Base-by-base conservation (phyloP, 1,139 yeast genomes). In the Yamadazyma membranifaciens region DNA sequence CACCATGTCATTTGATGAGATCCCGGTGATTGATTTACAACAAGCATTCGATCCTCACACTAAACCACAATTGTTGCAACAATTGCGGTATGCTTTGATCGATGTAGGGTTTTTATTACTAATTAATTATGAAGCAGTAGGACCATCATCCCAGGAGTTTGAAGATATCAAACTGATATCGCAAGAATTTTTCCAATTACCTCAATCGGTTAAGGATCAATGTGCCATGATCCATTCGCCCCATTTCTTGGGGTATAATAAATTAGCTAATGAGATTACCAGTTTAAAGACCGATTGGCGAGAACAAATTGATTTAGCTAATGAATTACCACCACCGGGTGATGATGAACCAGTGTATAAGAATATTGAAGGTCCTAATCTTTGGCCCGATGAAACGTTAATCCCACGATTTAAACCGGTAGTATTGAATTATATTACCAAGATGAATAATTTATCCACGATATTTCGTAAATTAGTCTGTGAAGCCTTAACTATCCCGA, bases 281-380 rank as follows among this genome's bases (percentile, higher is more conserved):
- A 80, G 83, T 5, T 63, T 65, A 34, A 69, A 68, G 30, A 71
- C 78, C 7, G 88, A 82, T 51, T 73, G 83, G 76, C 65, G 88
- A 46, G 87, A 81, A 52, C 87, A 81, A 60, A 78, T 78, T 45
- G 88, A 82, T 53, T 65, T 82, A 46, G 87, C 81, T 3, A 79
- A 84, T 1, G 84, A 80, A 41, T 61, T 77, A 17, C 76, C 78
- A 1, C 67, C 73, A 5, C 81, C 82, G 0, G 31, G 16, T 2
- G 48, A 60, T 14, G 69, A 59, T 11, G 75, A 68, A 17, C 83
- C 83, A 0, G 49, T 76, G 13, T 82, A 81, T 63, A 61, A 67
- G 42, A 77, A 80, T 47, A 67, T 82, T 40, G 81, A 78, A 47
- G 88, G 88, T 0, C 87, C 88, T 10, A 80, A 80, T 49, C 59